Conservation (phyloP, 2,329 filamentous ascomycete genomes). For the Arthrinium puccinioides region DNA sequence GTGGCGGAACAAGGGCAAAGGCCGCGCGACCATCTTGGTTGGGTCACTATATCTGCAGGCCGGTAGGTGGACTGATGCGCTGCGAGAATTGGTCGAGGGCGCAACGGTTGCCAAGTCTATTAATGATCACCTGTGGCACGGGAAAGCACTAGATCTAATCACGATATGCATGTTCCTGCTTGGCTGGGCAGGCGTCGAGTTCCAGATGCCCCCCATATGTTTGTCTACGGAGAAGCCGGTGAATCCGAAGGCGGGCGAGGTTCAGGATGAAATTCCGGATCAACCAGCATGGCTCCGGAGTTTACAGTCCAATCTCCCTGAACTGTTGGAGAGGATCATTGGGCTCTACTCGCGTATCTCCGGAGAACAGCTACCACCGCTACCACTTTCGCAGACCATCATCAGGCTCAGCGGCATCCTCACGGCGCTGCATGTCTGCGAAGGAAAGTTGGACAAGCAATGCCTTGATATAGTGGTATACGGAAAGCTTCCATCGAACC, state of each 20-base stretch:
- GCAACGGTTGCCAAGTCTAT: constrained; percentile 68
- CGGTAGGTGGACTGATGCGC: constrained; percentile 81
- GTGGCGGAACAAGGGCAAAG: constrained; percentile 73
- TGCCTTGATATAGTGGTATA: constrained; percentile 60
- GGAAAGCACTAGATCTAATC: constrained; percentile 86
- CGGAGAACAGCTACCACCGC: constrained; percentile 61
- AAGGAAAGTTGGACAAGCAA: constrained; percentile 53
- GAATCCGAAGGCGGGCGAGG: constrained; percentile 24
- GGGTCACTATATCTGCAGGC: constrained; percentile 83
- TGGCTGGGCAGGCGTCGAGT: constrained; percentile 77
- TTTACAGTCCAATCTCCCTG: constrained; percentile 57
- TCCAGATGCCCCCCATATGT: constrained; percentile 60
- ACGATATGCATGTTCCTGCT: constrained; percentile 76
- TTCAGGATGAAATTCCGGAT: constrained; percentile 31
- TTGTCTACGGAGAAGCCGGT: constrained; percentile 39
- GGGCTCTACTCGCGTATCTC: constrained; percentile 66
- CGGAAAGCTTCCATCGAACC: constrained; percentile 46
- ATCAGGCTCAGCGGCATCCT: constrained; percentile 68
- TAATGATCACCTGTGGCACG: constrained; percentile 95
- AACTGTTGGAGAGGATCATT: constrained; percentile 67
- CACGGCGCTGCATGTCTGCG: constrained; percentile 56
- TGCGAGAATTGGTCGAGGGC: constrained; percentile 76
- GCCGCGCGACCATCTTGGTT: constrained; percentile 70
- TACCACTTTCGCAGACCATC: constrained; percentile 65
- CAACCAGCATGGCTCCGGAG: constrained; percentile 48